phyloP scores from a whole-genome alignment of 805 yeast species.

The Myxozyma kluyveri region DNA sequence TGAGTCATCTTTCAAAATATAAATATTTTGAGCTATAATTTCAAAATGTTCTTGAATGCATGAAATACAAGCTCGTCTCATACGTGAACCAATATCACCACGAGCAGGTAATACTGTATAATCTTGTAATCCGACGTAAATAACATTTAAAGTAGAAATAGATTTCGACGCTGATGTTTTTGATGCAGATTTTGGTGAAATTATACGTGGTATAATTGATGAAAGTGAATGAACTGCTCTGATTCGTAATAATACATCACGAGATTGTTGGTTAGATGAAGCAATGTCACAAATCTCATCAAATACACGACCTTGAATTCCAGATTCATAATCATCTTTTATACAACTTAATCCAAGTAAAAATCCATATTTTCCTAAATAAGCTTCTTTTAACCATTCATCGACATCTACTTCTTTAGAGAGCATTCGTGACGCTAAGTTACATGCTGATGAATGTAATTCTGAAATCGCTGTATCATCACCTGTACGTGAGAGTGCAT shows the following conservation, averaged over 20 bases:
- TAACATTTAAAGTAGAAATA: not conserved
- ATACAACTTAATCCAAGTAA: slow-evolving; percentile 6
- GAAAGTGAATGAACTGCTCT: slow-evolving; percentile 6
- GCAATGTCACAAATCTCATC: slow-evolving; percentile 5
- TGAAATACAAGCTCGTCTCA: slow-evolving; percentile 53
- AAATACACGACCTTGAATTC: not conserved
- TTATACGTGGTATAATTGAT: not conserved
- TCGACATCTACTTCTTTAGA: not conserved
- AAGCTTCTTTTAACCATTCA: slow-evolving; percentile 9
- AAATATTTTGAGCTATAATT: not conserved
- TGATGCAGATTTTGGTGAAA: not conserved
- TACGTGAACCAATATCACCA: slow-evolving; percentile 89
- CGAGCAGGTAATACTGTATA: slow-evolving; percentile 66
- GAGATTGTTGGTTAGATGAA: slow-evolving; percentile 1
- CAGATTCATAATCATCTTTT: not conserved
- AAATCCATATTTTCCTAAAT: slow-evolving; percentile 14
- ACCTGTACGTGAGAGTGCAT: slow-evolving; percentile 16
- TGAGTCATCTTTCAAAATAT: not conserved
- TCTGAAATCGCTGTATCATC: slow-evolving; percentile 9
- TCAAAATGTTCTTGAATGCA: slow-evolving; percentile 40
- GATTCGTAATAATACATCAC: slow-evolving; percentile 4
- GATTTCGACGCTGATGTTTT: not conserved
- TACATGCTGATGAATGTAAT: slow-evolving; percentile 5
- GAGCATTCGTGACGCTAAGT: slow-evolving; percentile 4
- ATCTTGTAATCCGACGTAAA: slow-evolving; percentile 54